Evolutionary conservation across 768 basidiomycete genomes (phyloP).

Genomic region (Leccinum uliginosum): DNA sequence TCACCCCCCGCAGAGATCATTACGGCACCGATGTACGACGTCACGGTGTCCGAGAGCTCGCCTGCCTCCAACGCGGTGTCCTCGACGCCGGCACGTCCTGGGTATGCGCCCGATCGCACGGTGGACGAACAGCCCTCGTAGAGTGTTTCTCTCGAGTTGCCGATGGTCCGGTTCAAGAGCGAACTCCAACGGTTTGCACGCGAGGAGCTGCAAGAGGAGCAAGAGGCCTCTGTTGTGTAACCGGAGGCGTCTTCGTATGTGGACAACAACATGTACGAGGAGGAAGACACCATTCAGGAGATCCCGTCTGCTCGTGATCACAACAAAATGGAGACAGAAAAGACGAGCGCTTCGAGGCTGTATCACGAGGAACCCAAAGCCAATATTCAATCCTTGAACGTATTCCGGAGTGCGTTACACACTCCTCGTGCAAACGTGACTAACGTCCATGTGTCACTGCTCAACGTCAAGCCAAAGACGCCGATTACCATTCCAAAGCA

Average conservation of each 20-base stretch:
- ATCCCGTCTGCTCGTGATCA: conserved; percentile 29
- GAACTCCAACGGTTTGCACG: conserved; percentile 53
- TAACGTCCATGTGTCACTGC: conserved; percentile 39
- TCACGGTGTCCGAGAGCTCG: conserved; percentile 59
- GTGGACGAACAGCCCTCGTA: conserved; percentile 56
- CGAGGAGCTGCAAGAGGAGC: conserved; percentile 19
- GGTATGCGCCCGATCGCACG: conserved; percentile 33
- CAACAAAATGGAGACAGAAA: conserved; percentile 39
- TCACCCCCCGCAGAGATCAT: conserved; percentile 7
- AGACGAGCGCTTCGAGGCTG: conserved; percentile 38
- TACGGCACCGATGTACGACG: conserved; percentile 25
- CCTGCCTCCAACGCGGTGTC: conserved; percentile 63
- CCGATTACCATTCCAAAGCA: conserved; percentile 47
- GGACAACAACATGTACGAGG: conserved; percentile 31
- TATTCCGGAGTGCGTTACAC: conserved; percentile 19
- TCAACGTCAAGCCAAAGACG: conserved; percentile 56
- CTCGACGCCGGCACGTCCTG: conserved; percentile 64
- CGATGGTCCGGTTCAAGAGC: conserved; percentile 61
- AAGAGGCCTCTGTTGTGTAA: conserved; percentile 25
- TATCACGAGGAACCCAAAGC: conserved; percentile 50
- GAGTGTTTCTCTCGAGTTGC: conserved; percentile 71
- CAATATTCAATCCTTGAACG: conserved; percentile 40
- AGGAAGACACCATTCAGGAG: conserved; percentile 26
- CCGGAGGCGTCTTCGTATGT: conserved; percentile 15
- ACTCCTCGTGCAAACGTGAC: conserved; percentile 36